These are phyloP conservation scores for Diaporthe batatas DNA, from an alignment of 2,329 filamentous ascomycete species.

Conservation along the genomic window DNA sequence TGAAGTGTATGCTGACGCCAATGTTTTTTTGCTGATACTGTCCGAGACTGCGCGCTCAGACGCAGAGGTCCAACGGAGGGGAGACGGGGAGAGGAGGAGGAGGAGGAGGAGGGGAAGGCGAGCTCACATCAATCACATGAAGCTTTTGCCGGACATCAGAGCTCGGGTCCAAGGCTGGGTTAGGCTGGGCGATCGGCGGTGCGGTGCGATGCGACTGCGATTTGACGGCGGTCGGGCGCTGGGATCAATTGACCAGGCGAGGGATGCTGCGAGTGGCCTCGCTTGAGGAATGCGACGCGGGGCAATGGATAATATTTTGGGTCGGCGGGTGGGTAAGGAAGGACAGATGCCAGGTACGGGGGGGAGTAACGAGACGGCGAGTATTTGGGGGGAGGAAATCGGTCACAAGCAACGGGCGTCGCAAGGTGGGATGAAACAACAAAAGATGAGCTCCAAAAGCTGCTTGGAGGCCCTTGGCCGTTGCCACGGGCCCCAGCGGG, in stretches of 20 bases:
- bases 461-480: slow-evolving; percentile 15
- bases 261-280: slow-evolving; percentile 20
- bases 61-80: background rate
- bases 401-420: slow-evolving; percentile 16
- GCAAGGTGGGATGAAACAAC: slow-evolving; percentile 35
- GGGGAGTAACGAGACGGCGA: background rate
- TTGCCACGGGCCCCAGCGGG: slow-evolving; percentile 30
- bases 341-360: slow-evolving; percentile 1
- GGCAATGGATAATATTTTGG: slow-evolving; percentile 33
- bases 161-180: slow-evolving; percentile 4
- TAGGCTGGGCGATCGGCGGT: slow-evolving; percentile 12
- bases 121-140: slow-evolving; percentile 31
- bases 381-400: background rate
- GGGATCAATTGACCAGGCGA: slow-evolving; percentile 16
- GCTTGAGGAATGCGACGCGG: slow-evolving; percentile 31
- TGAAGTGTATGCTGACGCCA: slow-evolving; percentile 9
- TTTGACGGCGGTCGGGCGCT: slow-evolving; percentile 6
- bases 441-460: slow-evolving; percentile 25
- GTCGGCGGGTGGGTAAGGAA: slow-evolving; percentile 30
- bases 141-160: slow-evolving; percentile 21
- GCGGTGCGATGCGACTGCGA: slow-evolving; percentile 13
- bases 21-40: background rate
- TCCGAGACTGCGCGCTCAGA: slow-evolving; percentile 25
- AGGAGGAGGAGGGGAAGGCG: background rate
- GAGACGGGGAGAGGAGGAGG: background rate